Conservation (phyloP, 768 basidiomycete genomes). For the Termitomyces sp. region DNA sequence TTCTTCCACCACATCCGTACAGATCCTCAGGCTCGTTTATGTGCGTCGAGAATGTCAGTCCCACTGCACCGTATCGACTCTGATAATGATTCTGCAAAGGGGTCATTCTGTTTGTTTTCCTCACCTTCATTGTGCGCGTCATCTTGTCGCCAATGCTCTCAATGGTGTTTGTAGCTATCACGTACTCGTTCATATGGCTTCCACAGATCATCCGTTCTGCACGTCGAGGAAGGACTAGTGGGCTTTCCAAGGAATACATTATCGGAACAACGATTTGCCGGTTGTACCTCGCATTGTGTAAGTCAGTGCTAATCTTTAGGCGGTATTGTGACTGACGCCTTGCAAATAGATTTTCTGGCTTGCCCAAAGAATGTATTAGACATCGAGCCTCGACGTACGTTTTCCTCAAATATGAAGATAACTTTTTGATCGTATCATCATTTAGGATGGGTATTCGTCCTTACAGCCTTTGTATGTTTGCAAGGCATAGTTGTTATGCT, state of each 20-base stretch:
- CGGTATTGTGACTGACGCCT: neutral
- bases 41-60: conserved; percentile 32
- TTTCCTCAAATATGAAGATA: conserved; percentile 28
- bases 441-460: conserved; percentile 48
- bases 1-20: conserved; percentile 55
- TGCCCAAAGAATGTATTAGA: conserved; percentile 88
- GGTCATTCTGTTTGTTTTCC: conserved; percentile 60
- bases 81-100: conserved; percentile 32
- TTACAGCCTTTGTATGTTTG: conserved; percentile 54
- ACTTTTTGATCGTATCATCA: neutral
- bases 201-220: conserved; percentile 81
- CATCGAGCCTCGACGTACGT: conserved; percentile 66
- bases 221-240: conserved; percentile 64
- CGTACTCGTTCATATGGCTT: conserved; percentile 81
- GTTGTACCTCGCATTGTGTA: conserved; percentile 70
- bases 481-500: conserved; percentile 61
- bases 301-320: conserved; percentile 21
- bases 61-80: neutral
- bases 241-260: conserved; percentile 64
- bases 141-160: conserved; percentile 64
- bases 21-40: conserved; percentile 68
- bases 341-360: conserved; percentile 61
- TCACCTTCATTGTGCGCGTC: conserved; percentile 71
- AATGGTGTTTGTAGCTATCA: conserved; percentile 55
- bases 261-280: conserved; percentile 73